Percentiles rank a stretch among this genome's conserved stretches.
These are phyloP conservation scores for Dendrobium huoshanense DNA, from an alignment of 106 monocot species.

Conservation along the genomic window DNA sequence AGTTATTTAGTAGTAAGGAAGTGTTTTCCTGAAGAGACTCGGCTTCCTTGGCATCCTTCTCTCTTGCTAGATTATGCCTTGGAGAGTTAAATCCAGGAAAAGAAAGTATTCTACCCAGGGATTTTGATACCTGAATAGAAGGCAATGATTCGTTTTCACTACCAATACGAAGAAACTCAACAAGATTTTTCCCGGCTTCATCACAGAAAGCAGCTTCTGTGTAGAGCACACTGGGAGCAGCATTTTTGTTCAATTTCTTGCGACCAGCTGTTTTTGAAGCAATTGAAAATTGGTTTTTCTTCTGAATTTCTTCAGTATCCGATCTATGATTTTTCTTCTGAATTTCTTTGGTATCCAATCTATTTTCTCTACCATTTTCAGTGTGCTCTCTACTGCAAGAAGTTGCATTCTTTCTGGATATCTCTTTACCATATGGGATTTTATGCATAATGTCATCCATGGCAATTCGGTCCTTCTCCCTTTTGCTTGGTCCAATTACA, in stretches of 20 bases:
- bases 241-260: not conserved
- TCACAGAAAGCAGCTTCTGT: conserved; percentile 28
- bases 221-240: not conserved
- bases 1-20: not conserved
- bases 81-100: conserved; percentile 36
- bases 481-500: conserved; percentile 30
- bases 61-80: conserved; percentile 28
- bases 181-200: conserved; percentile 61
- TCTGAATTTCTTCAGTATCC: too few species aligned
- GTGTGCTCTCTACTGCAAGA: too few species aligned
- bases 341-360: not conserved
- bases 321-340: not conserved
- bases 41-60: conserved; percentile 21
- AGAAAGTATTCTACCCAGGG: conserved; percentile 54
- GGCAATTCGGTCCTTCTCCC: conserved; percentile 14
- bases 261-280: too few species aligned
- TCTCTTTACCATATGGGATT: conserved; percentile 23
- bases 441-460: conserved; percentile 35
- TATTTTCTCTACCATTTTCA: not conserved
- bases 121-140: conserved; percentile 18
- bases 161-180: conserved; percentile 29
- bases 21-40: not conserved
- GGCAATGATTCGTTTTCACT: conserved; percentile 11
- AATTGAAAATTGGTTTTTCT: too few species aligned
- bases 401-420: not conserved